Evolutionary conservation across 177 flowering plant genomes (phyloP), one percentile per base, ranked within the genome.

Genomic region (Tripterygium wilfordii): DNA sequence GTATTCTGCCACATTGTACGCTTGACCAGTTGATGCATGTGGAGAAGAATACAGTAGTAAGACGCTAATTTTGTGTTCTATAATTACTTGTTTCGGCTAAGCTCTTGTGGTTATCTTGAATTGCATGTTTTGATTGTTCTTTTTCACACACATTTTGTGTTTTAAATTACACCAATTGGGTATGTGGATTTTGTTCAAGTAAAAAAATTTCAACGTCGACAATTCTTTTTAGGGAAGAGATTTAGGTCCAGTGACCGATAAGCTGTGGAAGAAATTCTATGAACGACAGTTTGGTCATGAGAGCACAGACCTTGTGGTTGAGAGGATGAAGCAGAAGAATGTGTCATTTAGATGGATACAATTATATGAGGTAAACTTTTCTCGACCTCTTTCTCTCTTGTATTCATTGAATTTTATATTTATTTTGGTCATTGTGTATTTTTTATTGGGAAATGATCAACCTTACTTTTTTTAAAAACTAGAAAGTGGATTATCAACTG

Each of bases 1-100:
- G 71, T 2, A 75, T 92, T 62, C 69, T 92, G 42, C 75, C 85
- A 23, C 96, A 92, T 50, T 92, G 99, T 56, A 84, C 86, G 0
- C 42, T 58, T 15, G 97, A 92, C 27, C 95, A 89, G 61, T 66
- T 92, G 71, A 78, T 49, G 77, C 88, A 78, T 54, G 67, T 91
- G 27, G 98, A 88, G 71, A 69, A 83, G 21, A 55, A 65, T 50
- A 57, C 94, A 25, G 15, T 51, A 54, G 96, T 88, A 71, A 62
- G 89, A 53, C 23, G n/a, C n/a, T n/a, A n/a, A n/a, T n/a, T n/a
- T n/a, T n/a, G n/a, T n/a, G n/a, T n/a, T n/a, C n/a, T n/a, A n/a
- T n/a, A n/a, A n/a, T n/a, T n/a, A n/a, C n/a, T n/a, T n/a, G n/a
- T n/a, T n/a, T 41, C 33, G 30, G 21, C 15, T 36, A 15, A 30